Evolutionary conservation across 73 alveolate genomes (phyloP).

Genomic region (Tetrahymena thermophila): DNA sequence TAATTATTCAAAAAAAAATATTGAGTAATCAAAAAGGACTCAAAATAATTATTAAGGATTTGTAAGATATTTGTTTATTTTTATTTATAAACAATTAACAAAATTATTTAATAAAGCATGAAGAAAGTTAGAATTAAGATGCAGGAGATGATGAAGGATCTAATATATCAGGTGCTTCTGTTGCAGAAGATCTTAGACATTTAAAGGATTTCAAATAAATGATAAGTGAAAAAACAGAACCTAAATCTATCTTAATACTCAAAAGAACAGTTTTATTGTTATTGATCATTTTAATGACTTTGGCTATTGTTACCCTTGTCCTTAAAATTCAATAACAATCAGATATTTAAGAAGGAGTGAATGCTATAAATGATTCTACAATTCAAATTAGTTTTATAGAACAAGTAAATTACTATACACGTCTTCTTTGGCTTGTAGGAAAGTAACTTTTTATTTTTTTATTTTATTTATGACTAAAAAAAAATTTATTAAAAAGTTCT

Average conservation of each 20-base stretch:
- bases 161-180: constrained; percentile 33
- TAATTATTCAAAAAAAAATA: not conserved
- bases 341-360: constrained; percentile 35
- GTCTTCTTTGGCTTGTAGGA: constrained; percentile 27
- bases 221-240: constrained; percentile 44
- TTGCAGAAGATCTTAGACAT: constrained; percentile 36
- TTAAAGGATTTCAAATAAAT: constrained; percentile 33
- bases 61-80: not conserved
- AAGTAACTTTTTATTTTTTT: not conserved
- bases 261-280: constrained; percentile 40
- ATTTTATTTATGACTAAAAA: not conserved
- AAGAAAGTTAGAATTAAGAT: not conserved
- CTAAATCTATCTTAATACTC: constrained; percentile 21
- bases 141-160: constrained; percentile 27
- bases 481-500: not conserved
- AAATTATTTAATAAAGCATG: not conserved
- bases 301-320: constrained; percentile 16
- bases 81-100: too few relatives aligned
- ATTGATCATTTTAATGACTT: constrained; percentile 10
- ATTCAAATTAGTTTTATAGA: constrained; percentile 14
- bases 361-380: constrained; percentile 19
- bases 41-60: not conserved
- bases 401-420: constrained; percentile 24
- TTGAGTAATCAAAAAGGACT: not conserved
- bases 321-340: not conserved